Evolutionary conservation across 768 basidiomycete species (phyloP), one percentile per base, ranked within the genome.

Genomic region (Asterophora lycoperdoides): DNA sequence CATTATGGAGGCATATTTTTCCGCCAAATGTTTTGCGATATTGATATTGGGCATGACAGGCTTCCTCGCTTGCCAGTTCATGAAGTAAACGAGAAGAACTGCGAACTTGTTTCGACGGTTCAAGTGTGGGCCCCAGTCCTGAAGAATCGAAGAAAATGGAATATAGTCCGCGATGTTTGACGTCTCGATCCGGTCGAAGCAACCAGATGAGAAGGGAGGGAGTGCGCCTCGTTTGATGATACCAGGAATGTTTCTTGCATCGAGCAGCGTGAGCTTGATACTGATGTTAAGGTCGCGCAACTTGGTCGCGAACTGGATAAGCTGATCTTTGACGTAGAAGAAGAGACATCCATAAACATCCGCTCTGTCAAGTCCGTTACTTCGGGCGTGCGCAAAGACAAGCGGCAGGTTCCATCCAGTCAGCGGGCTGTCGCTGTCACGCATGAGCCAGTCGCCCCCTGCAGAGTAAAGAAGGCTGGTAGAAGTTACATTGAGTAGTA

Each of bases 361-460:
- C 15, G 56, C 60, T 36, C 58, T 51, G 23, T 59, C 54, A 11
- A 63, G 41, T 2, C 63, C 61, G 29, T 56, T 50, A 34, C 59
- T 60, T 41, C 53, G 61, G 14, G 74, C 73, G 1, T 67, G 61
- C 8, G 49, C 39, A 6, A 70, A 57, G 30, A 73, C 64, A 19
- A 60, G 55, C 30, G 66, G 51, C 34, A 68, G 23, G 46, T 75
- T 68, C 77, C 76, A 78, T 18, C 72, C 68, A 17, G 52, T 56
- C 1, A 78, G 61, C 2, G 74, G 74, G 18, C 66, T 69, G 0
- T 67, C 67, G 20, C 59, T 65, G 51, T 76, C 74, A 8, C 60
- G 63, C 32, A 58, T 41, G 26, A 73, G 44, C 74, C 74, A 76
- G 18, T 53, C 43, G 9, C 74, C 72, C 11, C 59, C 17, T 1